Evolutionary conservation across 2,329 filamentous ascomycete genomes (phyloP), one percentile per base, ranked within the genome.

Genomic region (Apiospora malaysiana): DNA sequence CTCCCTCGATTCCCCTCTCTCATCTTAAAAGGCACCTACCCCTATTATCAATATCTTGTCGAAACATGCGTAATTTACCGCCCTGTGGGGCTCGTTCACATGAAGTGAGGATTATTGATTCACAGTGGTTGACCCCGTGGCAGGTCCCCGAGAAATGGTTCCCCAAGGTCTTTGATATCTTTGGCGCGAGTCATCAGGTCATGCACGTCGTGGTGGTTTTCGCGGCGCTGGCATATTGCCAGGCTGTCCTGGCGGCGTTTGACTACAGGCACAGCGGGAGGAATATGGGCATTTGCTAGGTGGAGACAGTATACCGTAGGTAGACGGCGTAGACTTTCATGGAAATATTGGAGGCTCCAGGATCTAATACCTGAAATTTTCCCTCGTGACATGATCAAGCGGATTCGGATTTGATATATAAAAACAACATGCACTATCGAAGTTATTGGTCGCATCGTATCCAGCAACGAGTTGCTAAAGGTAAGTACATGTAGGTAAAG

Each of bases 151-250:
- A 86, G 73, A 77, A 77, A 67, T 83, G 81, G 78, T 82, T 77
- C 51, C 84, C 82, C 2, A 78, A 79, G 18, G 77, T 70, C 2
- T 87, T 86, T 68, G 85, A 87, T 71, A 75, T 87, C 1, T 78
- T 83, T 25, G 85, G 85, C 1, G 80, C 83, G 1, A 85, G 83
- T 70, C 85, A 87, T 74, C 84, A 87, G 75, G 75, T 86, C 27
- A 83, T 88, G 77, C 85, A 88, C 71, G 72, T 85, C 2, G 78
- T 83, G 72, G 84, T 87, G 18, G 75, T 86, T 23, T 75, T 81
- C 14, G 85, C 83, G 2, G 82, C 80, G 0, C 70, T 84, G 21
- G 76, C 79, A 4, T 82, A 82, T 68, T 78, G 78, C 23, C 73
- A 76, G 66, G 82, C 79, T 12, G 77, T 85, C 76, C 76, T 72